Base-by-base conservation (phyloP, 768 basidiomycete species). In the Mycena belliarum region DNA sequence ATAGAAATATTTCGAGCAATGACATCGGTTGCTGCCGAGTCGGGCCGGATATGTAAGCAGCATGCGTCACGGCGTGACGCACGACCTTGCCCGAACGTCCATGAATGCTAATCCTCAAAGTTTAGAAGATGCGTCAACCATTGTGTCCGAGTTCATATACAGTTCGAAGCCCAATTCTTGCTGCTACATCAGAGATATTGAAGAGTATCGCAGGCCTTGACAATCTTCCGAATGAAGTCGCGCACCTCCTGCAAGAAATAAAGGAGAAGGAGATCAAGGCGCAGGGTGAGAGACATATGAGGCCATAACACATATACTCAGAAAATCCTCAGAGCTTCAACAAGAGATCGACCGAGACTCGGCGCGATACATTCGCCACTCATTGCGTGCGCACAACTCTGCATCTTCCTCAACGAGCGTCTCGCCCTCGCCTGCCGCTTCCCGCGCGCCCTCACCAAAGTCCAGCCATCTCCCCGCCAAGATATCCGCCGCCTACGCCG, bases 101-200 rank as follows among this genome's bases (percentile, higher is more conserved):
- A 38, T 64, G 63, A 68, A 57, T 48, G 73, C 74, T 67, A 71
- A 68, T 44, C 60, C 69, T n/a, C 77, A 78, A 51, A 79, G 78
- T 61, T 60, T 79, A 33, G 82, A 84, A 64, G 82, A 84, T 65
- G 82, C 82, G 0, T 76, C 80, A 2, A 79, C 76, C 49, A 73
- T 84, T 33, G 80, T 81, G 16, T 75, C 79, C 1, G 82, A 84
- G 67, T 84, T 80, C 69, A 80, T 84, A 43, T 82, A 82, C 68
- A 82, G 82, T 81, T 29, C 66, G 9, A 5, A 33, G 6, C 18
- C 12, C 20, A 11, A 33, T 10, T 47, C 2, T 47, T 23, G 1
- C 28, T 6, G 26, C 28, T 6, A 35, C 33, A 12, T 15, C 32
- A 16, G 1, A 4, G 23, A 16, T 29, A 41, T 37, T 65, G 44